Base-by-base conservation (phyloP, 1,284 basidiomycete species). In the Takashimella koratensis region DNA sequence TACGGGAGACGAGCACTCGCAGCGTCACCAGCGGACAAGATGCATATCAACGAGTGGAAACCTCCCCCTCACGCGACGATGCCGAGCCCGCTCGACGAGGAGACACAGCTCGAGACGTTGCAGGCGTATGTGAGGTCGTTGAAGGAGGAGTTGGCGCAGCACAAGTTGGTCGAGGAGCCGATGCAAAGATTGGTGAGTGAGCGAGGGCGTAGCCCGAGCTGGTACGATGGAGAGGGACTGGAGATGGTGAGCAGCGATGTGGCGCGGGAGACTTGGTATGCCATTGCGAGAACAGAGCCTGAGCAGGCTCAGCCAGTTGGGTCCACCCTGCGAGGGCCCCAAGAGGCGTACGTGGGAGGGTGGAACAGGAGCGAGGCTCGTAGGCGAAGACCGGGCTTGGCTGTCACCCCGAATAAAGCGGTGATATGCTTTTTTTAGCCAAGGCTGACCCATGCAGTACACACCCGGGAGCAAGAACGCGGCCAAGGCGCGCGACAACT, bases 31-130 rank as follows among this genome's bases (percentile, higher is more conserved):
- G 75, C 79, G 45, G 92, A 96, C 63, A 81, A 86, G 65, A 83
- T 83, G n/a, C 81, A 81, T 67, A 85, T 98, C 73, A 89, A 87
- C 69, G 96, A 98, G 50, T 98, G 96, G 96, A 91, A 90, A 67
- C 81, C 87, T 2, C 94, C 95, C 0, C 79, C 87, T 62, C 84
- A 89, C 1, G 88, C 94, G 2, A 83, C 84, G 20, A 84, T 93
- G 36, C 79, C 88, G 3, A 95, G 90, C 64, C 80, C 79, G n/a
- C 85, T 97, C 46, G 86, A 90, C 62, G 95, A 98, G 71, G 93
- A 97, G 76, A 79, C 83, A 4, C 95, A 98, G 73, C 76, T 95
- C 53, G 92, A 96, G 46, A 86, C 88, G 19, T 74, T 97, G 42
- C 82, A 83, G 67, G 87, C 84, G 67, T 90, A 96, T 70, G 86